Base-by-base conservation (phyloP, 495 filamentous ascomycete genomes). In the Aspergillus bridgeri region DNA sequence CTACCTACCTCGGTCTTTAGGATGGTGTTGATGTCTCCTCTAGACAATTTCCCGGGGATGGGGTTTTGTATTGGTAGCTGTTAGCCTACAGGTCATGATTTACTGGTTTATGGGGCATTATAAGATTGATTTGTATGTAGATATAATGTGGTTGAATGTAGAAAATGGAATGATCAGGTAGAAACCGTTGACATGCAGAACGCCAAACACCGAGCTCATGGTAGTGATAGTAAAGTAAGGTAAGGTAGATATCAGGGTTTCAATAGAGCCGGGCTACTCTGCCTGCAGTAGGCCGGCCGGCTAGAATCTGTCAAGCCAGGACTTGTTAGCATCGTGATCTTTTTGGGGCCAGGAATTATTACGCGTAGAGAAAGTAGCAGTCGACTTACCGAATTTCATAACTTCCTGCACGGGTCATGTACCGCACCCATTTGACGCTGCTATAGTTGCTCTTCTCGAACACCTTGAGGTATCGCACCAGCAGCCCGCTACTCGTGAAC, bases 371-470 rank as follows among this genome's bases (percentile, higher is more conserved):
- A 13, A 57, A 24, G 55, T n/a, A 50, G 11, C 38, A 44, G 25
- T 29, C 20, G 42, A 64, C 64, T 21, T 77, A 84, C 77, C 81
- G 73, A 49, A 84, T 81, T 64, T 83, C 80, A 60, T 83, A 83
- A 65, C 80, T 83, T 44, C 80, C 80, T 18, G 93, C 95, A 48
- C 95, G 82, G 25, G 95, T 99, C 95, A 99, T 99, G 75, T 99
- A 99, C 65, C 95, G 78, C 62, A 99, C 95, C 95, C 95, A 99
- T 69, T 99, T 99, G 9, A 99, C 95, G 63, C 89, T 95, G 56
- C 88, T 92, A 69, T 99, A 99, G 75, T 98, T 97, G 69, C 81
- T 91, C 85, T 99, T 99, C 81, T 99, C 95, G 77, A 99, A 99
- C 23, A 99, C 95, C 78, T 99, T 99, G 57, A 99, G 75, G 74